Evolutionary conservation across 805 yeast genomes (phyloP), one percentile per base, ranked within the genome.

Genomic region (Torulaspora franciscae): DNA sequence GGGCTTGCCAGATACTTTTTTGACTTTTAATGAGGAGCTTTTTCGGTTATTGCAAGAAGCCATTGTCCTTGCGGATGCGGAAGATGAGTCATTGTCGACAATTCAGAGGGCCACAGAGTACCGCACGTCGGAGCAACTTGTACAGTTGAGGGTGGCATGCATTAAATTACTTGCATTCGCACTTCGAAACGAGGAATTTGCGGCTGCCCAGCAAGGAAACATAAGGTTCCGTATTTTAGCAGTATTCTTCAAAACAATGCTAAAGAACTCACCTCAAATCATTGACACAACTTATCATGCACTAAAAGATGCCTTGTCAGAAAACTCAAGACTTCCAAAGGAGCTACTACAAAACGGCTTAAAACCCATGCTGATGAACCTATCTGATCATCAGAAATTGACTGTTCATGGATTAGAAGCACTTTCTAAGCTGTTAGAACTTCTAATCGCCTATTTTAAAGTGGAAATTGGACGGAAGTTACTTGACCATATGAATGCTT

Each of bases 391-490:
- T 64, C 88, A 88, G 64, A 83, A 91, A 46, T 70, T 93, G 39
- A 86, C 96, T 0, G 93, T 87, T 1, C 76, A 87, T 1, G 96
- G 97, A 1, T 70, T 93, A 14, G 96, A 91, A 58, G 96, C 98
- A 0, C 71, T 93, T 17, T 95, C 97, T 0, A 72, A 95, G 35
- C 71, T 93, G 26, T 71, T 93, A 33, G 96, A 91, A 58, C 70
- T 95, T 17, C 70, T 93, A 52, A 89, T 91, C 28, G 87, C 95
- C 3, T 91, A 93, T 58, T 93, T 93, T 73, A 85, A 95, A 62
- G 97, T 95, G 14, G 99, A 93, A 63, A 91, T 93, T 53, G 99
- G 99, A 26, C 77, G 89, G 40, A 93, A 93, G 57, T 68, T 93
- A 41, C 73, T 95, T 26, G 98, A 93, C 59, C 99, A 93, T 65